phyloP scores from a whole-genome alignment of 345 rosid species.

The Boechera retrofracta region DNA sequence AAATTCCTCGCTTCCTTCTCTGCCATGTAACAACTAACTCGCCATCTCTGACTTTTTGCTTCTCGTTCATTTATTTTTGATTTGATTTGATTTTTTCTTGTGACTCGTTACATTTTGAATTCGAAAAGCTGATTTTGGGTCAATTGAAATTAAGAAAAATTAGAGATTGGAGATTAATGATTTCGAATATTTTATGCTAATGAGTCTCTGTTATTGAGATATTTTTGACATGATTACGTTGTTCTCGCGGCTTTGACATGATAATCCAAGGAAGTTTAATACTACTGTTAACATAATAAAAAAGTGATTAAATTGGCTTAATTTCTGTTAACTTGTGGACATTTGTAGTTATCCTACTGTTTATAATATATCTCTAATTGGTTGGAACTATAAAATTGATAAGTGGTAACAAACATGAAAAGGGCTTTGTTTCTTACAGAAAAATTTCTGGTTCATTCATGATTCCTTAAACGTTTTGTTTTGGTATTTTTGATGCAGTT shows the following conservation, averaged over 20 bases:
- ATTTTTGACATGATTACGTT: too few relatives aligned
- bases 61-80: not conserved
- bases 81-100: not conserved
- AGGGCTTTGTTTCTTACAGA: not conserved
- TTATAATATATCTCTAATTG: not conserved
- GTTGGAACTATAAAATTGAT: not conserved
- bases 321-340: not conserved
- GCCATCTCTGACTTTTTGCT: too few relatives aligned
- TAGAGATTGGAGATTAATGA: too few relatives aligned
- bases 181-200: too few relatives aligned
- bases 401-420: not conserved
- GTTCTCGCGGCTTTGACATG: too few relatives aligned
- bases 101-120: not conserved
- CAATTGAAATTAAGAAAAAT: too few relatives aligned
- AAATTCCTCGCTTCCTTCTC: conserved; percentile 80
- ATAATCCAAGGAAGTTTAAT: too few relatives aligned
- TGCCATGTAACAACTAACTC: conserved; percentile 58
- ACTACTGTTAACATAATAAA: not conserved
- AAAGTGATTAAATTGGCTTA: not conserved
- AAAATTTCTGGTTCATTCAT: not conserved
- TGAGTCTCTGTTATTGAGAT: too few relatives aligned
- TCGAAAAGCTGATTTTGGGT: too few relatives aligned
- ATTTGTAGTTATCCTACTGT: not conserved
- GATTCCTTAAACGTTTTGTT: not conserved
- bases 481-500: conserved; percentile 51